Evolutionary conservation across 1,139 yeast species (phyloP).

Genomic region (Magnusiomyces clavatus): DNA sequence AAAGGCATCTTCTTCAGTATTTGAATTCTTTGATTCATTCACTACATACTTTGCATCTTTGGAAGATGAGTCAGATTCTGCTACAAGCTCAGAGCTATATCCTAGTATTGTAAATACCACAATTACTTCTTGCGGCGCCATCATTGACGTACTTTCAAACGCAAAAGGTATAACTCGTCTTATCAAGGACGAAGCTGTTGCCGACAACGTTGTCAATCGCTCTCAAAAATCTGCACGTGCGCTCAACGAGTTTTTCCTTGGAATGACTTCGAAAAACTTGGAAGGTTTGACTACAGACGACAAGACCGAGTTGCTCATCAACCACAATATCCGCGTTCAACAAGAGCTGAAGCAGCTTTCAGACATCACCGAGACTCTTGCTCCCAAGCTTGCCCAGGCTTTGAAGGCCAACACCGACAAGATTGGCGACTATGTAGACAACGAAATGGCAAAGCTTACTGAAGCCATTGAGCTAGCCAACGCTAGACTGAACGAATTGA

Average conservation of each 20-base stretch:
- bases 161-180: constrained; percentile 62
- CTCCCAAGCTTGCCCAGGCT: constrained; percentile 37
- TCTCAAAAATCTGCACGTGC: constrained; percentile 55
- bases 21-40: constrained; percentile 75
- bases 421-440: constrained; percentile 61
- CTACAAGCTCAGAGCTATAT: constrained; percentile 67
- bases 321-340: constrained; percentile 68
- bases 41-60: constrained; percentile 51
- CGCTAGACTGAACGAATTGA: constrained; percentile 46
- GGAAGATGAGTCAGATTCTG: constrained; percentile 36
- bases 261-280: constrained; percentile 49
- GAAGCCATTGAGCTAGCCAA: constrained; percentile 62
- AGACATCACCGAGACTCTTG: constrained; percentile 49
- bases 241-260: constrained; percentile 55
- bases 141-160: constrained; percentile 59
- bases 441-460: constrained; percentile 67
- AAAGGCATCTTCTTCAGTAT: constrained; percentile 61
- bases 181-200: constrained; percentile 43
- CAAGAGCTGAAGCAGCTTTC: constrained; percentile 56
- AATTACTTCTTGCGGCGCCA: constrained; percentile 56
- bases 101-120: constrained; percentile 59
- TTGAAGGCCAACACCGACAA: constrained; percentile 49
- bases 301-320: constrained; percentile 68
- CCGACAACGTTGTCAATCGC: constrained; percentile 42
- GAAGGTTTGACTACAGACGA: constrained; percentile 49